Evolutionary conservation across 768 basidiomycete genomes (phyloP).

Genomic region (Cystobasidium tubakii): DNA sequence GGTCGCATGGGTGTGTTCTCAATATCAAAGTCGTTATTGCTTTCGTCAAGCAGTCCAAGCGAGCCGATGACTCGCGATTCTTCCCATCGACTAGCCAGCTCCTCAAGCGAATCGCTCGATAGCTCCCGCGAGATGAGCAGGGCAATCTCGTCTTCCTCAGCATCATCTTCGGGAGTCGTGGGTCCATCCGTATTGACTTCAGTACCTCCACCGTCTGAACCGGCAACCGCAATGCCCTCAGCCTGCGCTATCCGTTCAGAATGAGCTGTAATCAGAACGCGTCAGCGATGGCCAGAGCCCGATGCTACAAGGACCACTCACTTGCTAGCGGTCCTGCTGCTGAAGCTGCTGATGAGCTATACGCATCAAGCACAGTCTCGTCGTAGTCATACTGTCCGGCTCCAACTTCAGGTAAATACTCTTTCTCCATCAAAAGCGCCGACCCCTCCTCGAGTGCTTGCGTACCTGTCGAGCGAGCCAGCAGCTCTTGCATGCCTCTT

Average conservation of each 20-base stretch:
- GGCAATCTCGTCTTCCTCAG: slow-evolving; percentile 30
- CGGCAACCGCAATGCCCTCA: too few relatives aligned
- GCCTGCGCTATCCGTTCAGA: background rate
- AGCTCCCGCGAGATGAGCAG: slow-evolving; percentile 33
- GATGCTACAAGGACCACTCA: too few relatives aligned
- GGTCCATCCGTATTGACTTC: background rate
- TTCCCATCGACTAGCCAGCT: slow-evolving; percentile 30
- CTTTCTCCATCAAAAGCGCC: background rate
- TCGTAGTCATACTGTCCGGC: background rate
- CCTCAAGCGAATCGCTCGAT: slow-evolving; percentile 26
- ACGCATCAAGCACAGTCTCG: background rate
- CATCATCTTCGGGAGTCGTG: background rate
- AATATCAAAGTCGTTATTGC: background rate
- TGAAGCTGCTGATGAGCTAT: background rate
- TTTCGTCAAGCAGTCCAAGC: background rate
- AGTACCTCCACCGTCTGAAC: background rate
- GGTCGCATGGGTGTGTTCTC: slow-evolving; percentile 18
- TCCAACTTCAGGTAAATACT: background rate
- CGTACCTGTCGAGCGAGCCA: background rate
- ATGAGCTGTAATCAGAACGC: background rate
- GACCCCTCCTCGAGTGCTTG: background rate
- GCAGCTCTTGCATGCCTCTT: slow-evolving; percentile 3
- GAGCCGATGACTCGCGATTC: slow-evolving; percentile 1
- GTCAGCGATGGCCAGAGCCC: too few relatives aligned
- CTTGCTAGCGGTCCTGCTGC: too few relatives aligned